These are phyloP conservation scores for Hawksworthiomyces lignivorus DNA, from an alignment of 2,329 filamentous ascomycete genomes.

Conservation along the genomic window DNA sequence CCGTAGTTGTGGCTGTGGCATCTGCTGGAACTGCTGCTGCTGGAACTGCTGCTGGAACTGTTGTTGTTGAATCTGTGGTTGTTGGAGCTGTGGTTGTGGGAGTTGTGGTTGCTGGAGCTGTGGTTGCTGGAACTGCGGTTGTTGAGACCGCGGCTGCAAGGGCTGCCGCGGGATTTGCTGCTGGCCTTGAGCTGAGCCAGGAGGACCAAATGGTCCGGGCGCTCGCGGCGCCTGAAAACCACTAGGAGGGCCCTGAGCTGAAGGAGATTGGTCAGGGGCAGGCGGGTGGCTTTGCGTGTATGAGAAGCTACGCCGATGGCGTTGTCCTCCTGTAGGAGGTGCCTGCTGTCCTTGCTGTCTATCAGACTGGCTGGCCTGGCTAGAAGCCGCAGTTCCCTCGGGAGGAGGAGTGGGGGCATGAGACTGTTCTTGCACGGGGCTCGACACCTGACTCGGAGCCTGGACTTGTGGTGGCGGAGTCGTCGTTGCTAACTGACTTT, in stretches of 20 bases:
- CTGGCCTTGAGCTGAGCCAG: background rate
- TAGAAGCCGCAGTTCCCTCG: background rate
- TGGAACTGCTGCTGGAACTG: slow-evolving; percentile 6
- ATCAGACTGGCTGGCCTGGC: background rate
- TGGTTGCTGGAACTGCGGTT: background rate
- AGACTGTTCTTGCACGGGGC: background rate
- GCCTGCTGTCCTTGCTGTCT: no score
- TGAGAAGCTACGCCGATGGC: background rate
- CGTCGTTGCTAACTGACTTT: no score
- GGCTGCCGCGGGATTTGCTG: no score
- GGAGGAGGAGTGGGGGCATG: background rate
- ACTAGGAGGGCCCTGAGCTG: no score
- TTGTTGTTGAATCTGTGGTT: background rate
- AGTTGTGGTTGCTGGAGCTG: slow-evolving; percentile 1
- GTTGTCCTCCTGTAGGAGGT: background rate
- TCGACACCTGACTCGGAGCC: background rate
- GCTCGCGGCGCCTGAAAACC: background rate
- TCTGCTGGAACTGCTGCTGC: slow-evolving; percentile 1
- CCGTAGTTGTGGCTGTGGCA: slow-evolving; percentile 5
- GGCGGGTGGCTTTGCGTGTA: background rate
- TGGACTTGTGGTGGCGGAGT: no score
- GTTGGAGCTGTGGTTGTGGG: background rate
- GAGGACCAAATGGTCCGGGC: background rate
- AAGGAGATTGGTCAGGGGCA: background rate
- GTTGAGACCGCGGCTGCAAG: background rate